Evolutionary conservation across 2,329 filamentous ascomycete genomes (phyloP).

Genomic region (Tolypocladium endophyticum): DNA sequence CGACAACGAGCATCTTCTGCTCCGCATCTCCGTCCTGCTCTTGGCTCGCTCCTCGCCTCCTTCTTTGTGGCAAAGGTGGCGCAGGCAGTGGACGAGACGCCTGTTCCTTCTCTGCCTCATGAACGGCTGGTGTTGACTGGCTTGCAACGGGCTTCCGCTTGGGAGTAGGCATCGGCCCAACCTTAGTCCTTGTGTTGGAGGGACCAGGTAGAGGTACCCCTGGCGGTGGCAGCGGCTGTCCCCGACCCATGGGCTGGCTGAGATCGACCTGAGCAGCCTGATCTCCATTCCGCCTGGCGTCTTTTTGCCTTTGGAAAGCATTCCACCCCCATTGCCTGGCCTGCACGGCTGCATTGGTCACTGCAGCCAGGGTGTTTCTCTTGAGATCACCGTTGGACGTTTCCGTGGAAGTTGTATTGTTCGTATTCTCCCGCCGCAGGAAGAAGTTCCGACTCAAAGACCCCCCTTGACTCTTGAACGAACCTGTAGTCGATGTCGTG

Average conservation of each 20-base stretch:
- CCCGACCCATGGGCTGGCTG: conserved; percentile 67
- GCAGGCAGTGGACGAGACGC: conserved; percentile 13
- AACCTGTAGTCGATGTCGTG: conserved; percentile 22
- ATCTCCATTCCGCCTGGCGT: conserved; percentile 24
- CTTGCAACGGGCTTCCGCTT: conserved; percentile 47
- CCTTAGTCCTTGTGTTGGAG: conserved; percentile 50
- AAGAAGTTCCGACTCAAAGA: conserved; percentile 30
- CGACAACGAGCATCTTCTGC: conserved; percentile 52
- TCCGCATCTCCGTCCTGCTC: conserved; percentile 25
- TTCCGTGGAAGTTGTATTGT: conserved; percentile 23
- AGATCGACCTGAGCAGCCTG: conserved; percentile 29
- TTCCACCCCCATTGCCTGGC: conserved; percentile 51
- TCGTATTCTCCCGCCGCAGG: conserved; percentile 25
- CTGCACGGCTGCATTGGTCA: conserved; percentile 43
- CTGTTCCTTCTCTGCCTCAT: conserved; percentile 19
- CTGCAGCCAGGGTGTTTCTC: conserved; percentile 40
- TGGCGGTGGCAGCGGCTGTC: conserved; percentile 70
- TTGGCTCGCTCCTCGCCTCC: conserved; percentile 24
- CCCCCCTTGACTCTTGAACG: conserved; percentile 28
- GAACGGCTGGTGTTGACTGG: conserved; percentile 7
- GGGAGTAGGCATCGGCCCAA: conserved; percentile 45
- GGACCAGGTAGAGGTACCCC: conserved; percentile 63
- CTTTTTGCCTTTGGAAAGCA: conserved; percentile 40
- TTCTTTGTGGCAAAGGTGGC: conserved; percentile 38
- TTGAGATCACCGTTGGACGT: conserved; percentile 27